Evolutionary conservation across 176 grass and related monocot species (phyloP), one percentile per base, ranked within the genome.

Genomic region (Pharus latifolius): DNA sequence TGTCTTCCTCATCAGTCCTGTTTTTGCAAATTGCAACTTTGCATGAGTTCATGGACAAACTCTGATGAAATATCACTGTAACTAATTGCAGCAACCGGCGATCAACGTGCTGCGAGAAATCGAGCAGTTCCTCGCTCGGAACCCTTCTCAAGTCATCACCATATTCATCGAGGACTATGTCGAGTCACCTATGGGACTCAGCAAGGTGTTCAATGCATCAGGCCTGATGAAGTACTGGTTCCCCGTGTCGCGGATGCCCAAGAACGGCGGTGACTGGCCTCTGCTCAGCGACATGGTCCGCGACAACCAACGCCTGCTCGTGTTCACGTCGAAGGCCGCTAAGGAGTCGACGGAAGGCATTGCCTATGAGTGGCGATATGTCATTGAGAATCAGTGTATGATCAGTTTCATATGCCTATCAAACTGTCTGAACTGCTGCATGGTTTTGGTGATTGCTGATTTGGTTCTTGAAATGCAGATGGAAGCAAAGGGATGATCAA

Each of bases 101-200:
- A 76, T 88, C 33, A 63, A 81, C 25, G 89, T 88, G 56, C 81
- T 98, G 18, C 72, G 84, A 5, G 87, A 93, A 86, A 78, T 98
- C 11, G 80, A 93, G 56, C 24, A 5, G 10, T 98, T 98, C 72
- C 84, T 98, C 6, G 8, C 62, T 23, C 59, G 65, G 67, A 93
- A 98, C 72, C 78, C 87, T 0, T 72, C 87, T 1, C 84, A 98
- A 76, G 83, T 93, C 49, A 30, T 91, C 49, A 98, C 95, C 3
- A 78, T 98, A 72, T 85, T 91, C 65, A 56, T 98, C 25, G 90
- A 98, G 83, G 87, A 98, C 74, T 98, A 98, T 52, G 90, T 98
- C 23, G 88, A 77, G 18, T 75, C 87, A 38, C 87, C 89, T 1
- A 83, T 5, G 74, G 95, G 84, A 2, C 90, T 98, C 63, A 84